Evolutionary conservation across 1,284 basidiomycete genomes (phyloP).

Genomic region (Tranzscheliella williamsii): DNA sequence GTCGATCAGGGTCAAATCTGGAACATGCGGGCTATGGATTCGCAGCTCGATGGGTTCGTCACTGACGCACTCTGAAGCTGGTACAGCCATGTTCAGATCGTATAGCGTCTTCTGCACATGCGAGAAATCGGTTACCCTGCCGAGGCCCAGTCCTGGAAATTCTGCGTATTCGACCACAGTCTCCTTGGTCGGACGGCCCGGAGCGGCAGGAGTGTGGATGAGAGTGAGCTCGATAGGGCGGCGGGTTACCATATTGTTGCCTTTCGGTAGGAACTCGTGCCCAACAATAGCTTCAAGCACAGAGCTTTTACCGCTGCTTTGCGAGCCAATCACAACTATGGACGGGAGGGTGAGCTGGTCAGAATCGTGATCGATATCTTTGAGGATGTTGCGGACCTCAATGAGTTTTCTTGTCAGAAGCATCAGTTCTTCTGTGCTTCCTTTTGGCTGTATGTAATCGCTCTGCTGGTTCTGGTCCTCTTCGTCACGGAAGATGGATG

Average conservation of each 20-base stretch:
- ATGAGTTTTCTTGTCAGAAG: conserved; percentile 93
- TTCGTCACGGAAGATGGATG: conserved; percentile 30
- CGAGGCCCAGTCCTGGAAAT: conserved; percentile 85
- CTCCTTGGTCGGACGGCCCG: conserved; percentile 63
- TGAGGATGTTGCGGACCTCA: conserved; percentile 88
- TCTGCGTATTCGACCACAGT: conserved; percentile 79
- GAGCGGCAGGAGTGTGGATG: conserved; percentile 71
- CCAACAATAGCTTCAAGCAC: conserved; percentile 97
- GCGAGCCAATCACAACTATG: conserved; percentile 96
- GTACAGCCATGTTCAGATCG: conserved; percentile 92
- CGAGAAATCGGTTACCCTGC: conserved; percentile 84
- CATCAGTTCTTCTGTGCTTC: conserved; percentile 68
- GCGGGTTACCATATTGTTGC: conserved; percentile 98
- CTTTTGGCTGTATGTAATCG: conserved; percentile 3
- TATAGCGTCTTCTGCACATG: conserved; percentile 89
- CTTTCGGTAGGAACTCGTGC: conserved; percentile 96
- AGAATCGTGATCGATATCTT: conserved; percentile 86
- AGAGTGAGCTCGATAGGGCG: conserved; percentile 96
- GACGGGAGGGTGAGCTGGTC: conserved; percentile 85
- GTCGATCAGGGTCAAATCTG: conserved; percentile 95
- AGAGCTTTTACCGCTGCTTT: conserved; percentile 96
- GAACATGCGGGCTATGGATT: conserved; percentile 92
- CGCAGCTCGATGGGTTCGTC: conserved; percentile 93
- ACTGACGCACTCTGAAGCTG: conserved; percentile 84
- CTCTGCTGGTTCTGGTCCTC: conserved; percentile 1